phyloP scores from a whole-genome alignment of 257 asterid species.

The Ilex asprella region DNA sequence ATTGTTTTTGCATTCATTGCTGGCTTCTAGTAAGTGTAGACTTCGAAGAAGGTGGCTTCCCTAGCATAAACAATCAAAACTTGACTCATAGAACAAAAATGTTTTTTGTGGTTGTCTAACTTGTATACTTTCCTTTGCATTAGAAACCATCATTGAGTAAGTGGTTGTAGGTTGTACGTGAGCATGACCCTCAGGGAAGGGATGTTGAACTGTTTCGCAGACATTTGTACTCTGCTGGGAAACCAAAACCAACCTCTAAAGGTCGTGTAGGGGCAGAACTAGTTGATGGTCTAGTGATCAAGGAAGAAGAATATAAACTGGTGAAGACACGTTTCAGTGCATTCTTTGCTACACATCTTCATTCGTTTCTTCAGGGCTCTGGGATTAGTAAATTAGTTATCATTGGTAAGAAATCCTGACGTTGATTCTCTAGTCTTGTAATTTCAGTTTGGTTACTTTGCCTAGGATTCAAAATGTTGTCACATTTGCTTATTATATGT shows the following conservation, averaged over 20 bases:
- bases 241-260: slow-evolving; percentile 67
- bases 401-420: slow-evolving; percentile 36
- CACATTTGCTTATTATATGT: slow-evolving; percentile 5
- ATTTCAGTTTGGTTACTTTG: background rate
- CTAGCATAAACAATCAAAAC: too few relatives aligned
- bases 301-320: slow-evolving; percentile 77
- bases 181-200: slow-evolving; percentile 82
- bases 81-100: too few relatives aligned
- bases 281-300: slow-evolving; percentile 63
- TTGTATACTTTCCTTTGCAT: background rate
- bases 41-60: too few relatives aligned
- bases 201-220: slow-evolving; percentile 74
- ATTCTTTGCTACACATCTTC: slow-evolving; percentile 77
- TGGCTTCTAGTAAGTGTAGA: too few relatives aligned
- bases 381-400: slow-evolving; percentile 47
- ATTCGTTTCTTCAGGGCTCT: slow-evolving; percentile 61
- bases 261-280: slow-evolving; percentile 79
- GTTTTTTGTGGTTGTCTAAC: too few relatives aligned
- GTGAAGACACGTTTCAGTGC: slow-evolving; percentile 92
- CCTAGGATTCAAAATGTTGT: background rate
- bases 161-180: slow-evolving; percentile 65
- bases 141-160: background rate
- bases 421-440: background rate
- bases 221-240: slow-evolving; percentile 43
- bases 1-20: too few relatives aligned